Evolutionary conservation across 2,329 filamentous ascomycete species (phyloP), one percentile per base, ranked within the genome.

Genomic region (Calycina marina): DNA sequence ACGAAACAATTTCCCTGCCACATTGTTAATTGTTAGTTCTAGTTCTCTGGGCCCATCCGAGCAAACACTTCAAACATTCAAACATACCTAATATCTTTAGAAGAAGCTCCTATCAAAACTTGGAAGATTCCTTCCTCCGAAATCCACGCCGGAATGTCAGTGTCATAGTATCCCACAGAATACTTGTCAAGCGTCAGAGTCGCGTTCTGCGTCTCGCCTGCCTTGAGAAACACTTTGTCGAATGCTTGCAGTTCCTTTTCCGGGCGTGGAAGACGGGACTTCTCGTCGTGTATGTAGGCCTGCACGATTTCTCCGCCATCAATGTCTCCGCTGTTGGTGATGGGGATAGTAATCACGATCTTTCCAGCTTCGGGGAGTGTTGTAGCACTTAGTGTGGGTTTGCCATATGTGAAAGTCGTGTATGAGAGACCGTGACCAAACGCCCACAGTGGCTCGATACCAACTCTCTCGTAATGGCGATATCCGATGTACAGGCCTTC

Each of bases 351-450:
- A 27, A 51, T 36, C 4, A 30, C 42, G 4, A 45, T 38, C 1
- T 54, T 30, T 44, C 49, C 54, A 35, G 59, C 42, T 25, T 60
- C 45, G 22, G 54, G 43, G 34, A 68, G 49, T 2, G 57, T 50
- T 32, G 53, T 51, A 2, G 51, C 46, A 43, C 56, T 62, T 32
- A 76, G 59, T 3, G 62, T 62, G 0, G 72, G 64, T 1, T 61
- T 57, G 10, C 71, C 70, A 46, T 80, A 77, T 28, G 65, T 61
- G 49, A 84, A 84, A 0, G 58, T 66, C 0, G 77, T 82, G 52
- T 84, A 85, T 0, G 74, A 78, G 5, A 84, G 62, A 2, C 79
- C 78, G 49, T 81, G 76, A 8, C 79, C 79, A 42, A 84, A 84
- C 16, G 75, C 63, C 55, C 82, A 84, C 0, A 78, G 60, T 0